Evolutionary conservation across 169 alveolate species (phyloP).

Genomic region (Ichthyophthirius multifiliis): DNA sequence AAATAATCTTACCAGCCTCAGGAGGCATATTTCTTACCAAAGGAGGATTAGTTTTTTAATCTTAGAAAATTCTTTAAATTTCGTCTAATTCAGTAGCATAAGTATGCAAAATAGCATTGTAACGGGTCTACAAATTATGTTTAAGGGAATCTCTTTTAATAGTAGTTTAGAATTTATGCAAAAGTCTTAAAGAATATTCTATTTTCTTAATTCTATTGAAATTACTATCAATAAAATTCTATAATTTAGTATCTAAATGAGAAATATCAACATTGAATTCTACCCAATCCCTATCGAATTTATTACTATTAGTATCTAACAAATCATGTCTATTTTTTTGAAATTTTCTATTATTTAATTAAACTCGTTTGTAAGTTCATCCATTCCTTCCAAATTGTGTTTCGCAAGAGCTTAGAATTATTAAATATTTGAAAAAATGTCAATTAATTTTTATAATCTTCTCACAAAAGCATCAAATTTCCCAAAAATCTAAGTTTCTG

Average conservation of each 20-base stretch:
- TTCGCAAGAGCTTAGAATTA: constrained; percentile 91
- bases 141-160: constrained; percentile 88
- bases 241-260: constrained; percentile 87
- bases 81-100: constrained; percentile 88
- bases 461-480: constrained; percentile 95
- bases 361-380: constrained; percentile 85
- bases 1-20: constrained; percentile 92
- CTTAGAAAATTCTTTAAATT: constrained; percentile 87
- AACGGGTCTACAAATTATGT: constrained; percentile 84
- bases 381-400: constrained; percentile 94
- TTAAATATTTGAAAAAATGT: constrained; percentile 92
- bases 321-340: constrained; percentile 89
- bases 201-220: constrained; percentile 85
- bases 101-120: constrained; percentile 90
- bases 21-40: constrained; percentile 93
- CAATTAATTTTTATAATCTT: constrained; percentile 93
- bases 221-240: constrained; percentile 90
- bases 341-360: constrained; percentile 86
- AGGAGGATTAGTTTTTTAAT: constrained; percentile 87
- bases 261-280: constrained; percentile 94
- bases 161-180: constrained; percentile 89
- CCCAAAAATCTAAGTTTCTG: constrained; percentile 94
- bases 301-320: constrained; percentile 90
- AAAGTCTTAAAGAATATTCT: constrained; percentile 86
- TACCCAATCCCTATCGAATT: constrained; percentile 96